These are phyloP conservation scores for Fusarium camptoceras DNA, from an alignment of 2,329 filamentous ascomycete species.

Conservation along the genomic window DNA sequence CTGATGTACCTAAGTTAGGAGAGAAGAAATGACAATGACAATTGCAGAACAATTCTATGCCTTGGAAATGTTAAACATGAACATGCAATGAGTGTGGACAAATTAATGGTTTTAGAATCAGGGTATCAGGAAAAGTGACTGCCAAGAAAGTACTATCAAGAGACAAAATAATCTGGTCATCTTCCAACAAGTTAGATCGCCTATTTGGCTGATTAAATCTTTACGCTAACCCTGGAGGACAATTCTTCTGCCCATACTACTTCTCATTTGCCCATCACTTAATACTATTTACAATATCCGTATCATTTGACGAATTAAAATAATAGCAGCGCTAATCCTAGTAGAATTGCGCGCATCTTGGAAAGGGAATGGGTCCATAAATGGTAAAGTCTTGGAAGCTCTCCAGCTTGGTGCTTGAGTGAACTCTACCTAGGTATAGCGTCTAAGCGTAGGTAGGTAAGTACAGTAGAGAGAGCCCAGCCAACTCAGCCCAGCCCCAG, in stretches of 20 bases:
- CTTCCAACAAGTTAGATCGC: neutral
- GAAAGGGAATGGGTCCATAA: slow-evolving; percentile 10
- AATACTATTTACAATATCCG: neutral
- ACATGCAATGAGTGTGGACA: neutral
- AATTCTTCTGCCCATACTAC: neutral
- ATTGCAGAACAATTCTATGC: neutral
- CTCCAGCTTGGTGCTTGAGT: neutral
- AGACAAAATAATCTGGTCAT: neutral
- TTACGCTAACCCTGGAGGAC: neutral
- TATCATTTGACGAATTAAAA: neutral
- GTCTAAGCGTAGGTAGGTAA: neutral
- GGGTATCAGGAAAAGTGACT: neutral
- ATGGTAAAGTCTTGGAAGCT: slow-evolving; percentile 17
- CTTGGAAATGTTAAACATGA: neutral
- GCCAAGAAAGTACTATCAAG: neutral
- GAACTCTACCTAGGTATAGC: slow-evolving; percentile 2
- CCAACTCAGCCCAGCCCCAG: slow-evolving; percentile 35
- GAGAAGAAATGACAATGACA: neutral
- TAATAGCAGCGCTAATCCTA: slow-evolving; percentile 6
- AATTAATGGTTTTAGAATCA: neutral
- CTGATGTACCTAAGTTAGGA: neutral
- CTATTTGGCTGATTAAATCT: neutral
- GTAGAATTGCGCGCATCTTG: neutral
- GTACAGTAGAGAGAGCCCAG: slow-evolving; percentile 3
- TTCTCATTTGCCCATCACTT: neutral